A percentile compares a stretch with the other conserved stretches of the same genome.
These are phyloP conservation scores for Teratosphaeria gauchensis DNA, from an alignment of 2,329 filamentous ascomycete genomes.

Conservation along the genomic window DNA sequence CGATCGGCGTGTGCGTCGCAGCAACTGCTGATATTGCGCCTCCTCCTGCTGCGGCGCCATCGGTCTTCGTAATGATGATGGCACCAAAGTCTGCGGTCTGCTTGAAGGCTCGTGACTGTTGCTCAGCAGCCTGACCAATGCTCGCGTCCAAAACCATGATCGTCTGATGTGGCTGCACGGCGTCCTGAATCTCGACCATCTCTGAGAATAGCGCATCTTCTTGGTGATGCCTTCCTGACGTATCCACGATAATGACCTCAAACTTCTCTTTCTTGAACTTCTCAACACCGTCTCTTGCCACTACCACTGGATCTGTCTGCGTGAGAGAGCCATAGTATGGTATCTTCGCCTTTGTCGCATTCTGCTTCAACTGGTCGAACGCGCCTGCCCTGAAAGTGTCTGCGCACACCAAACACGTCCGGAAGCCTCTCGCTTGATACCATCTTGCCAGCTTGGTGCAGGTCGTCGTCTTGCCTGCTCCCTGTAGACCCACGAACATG, in stretches of 20 bases:
- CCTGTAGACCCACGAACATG: conserved; percentile 98
- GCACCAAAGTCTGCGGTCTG: conserved; percentile 93
- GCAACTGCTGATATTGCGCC: conserved; percentile 96
- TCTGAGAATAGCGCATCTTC: conserved; percentile 93
- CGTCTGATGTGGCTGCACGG: conserved; percentile 86
- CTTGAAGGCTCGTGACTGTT: conserved; percentile 93
- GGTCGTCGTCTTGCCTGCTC: conserved; percentile 94
- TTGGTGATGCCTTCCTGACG: conserved; percentile 86
- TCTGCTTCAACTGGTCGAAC: conserved; percentile 97
- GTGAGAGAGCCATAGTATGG: conserved; percentile 96
- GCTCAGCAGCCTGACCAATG: conserved; percentile 91
- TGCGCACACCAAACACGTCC: conserved; percentile 86
- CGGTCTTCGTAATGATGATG: conserved; percentile 98
- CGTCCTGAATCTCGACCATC: conserved; percentile 92
- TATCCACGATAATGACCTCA: conserved; percentile 98
- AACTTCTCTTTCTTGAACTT: conserved; percentile 99
- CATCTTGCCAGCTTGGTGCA: conserved; percentile 94
- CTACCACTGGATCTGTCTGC: conserved; percentile 87
- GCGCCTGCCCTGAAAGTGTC: conserved; percentile 98
- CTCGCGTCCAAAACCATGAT: conserved; percentile 97
- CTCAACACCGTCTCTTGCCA: conserved; percentile 90
- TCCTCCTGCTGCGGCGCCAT: conserved; percentile 89
- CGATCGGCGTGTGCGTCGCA: conserved; percentile 90
- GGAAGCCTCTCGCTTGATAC: conserved; percentile 90
- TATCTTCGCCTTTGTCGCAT: conserved; percentile 97